Evolutionary conservation across 306 rosid genomes (phyloP), one percentile per base, ranked within the genome.

Genomic region (Glycine latifolia): DNA sequence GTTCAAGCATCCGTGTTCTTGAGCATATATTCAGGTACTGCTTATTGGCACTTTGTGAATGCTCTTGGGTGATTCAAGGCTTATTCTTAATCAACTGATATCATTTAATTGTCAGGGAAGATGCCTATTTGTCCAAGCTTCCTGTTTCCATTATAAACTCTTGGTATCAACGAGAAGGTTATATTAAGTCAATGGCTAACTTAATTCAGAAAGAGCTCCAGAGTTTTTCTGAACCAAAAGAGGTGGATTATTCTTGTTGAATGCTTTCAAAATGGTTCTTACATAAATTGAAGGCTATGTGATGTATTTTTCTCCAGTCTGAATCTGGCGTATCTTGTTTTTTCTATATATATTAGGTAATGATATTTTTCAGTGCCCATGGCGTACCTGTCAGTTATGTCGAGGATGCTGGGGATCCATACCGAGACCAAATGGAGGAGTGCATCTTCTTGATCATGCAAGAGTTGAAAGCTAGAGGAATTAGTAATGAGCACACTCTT

Each of bases 281-380:
- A 3, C 16, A 41, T 66, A 62, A 13, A 56, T 81, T 53, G 31
- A 69, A 54, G 67, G 65, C 70, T 72, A 17, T 73, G 15, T 82
- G 52, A 12, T 79, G 71, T 49, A 67, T 33, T 75, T 52, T 26
- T 0, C 31, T 26, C 31, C 31, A 26, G 31, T 26, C 31, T 26
- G 31, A 26, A 26, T 26, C 31, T 0, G 2, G 31, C 2, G 31
- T 26, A 20, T 20, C 26, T 41, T 67, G 43, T 41, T 37, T 26
- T 65, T 14, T 16, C 10, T 65, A 17, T 33, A 67, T 54, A 61
- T 82, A 31, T 69, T 65, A 95, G 99, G 99, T 84, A 39, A 89
- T 88, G 94, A 87, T 96, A 87, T 92, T 96, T 89, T 96, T 96
- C 85, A 96, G 98, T 86, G 99, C 99, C 77, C 99, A 96, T 2